phyloP scores from a whole-genome alignment of 768 basidiomycete genomes.

The Plicaturopsis crispa region DNA sequence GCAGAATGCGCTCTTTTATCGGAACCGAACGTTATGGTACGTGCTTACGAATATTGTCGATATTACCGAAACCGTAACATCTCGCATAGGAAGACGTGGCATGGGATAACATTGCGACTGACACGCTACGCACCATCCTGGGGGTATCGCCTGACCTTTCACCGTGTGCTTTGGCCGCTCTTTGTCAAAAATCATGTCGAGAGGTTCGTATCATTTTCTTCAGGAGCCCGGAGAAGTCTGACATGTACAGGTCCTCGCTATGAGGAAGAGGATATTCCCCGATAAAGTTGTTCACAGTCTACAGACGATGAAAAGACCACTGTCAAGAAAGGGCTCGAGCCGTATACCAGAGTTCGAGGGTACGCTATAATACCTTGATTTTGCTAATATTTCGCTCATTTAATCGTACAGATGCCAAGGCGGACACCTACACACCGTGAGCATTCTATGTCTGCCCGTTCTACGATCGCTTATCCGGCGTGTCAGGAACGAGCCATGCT shows the following conservation, averaged over 20 bases:
- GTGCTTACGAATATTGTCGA: not conserved
- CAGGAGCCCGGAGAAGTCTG: not conserved
- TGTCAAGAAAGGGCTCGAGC: not conserved
- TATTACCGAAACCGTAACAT: not conserved
- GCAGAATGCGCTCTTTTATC: constrained; percentile 19
- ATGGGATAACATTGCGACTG: constrained; percentile 33
- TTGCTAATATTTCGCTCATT: not conserved
- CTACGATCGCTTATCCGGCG: constrained; percentile 1
- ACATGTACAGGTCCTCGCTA: not conserved
- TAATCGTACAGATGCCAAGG: constrained; percentile 9
- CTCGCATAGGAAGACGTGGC: constrained; percentile 14
- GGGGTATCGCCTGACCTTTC: constrained; percentile 34
- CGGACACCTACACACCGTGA: constrained; percentile 16
- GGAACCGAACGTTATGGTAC: not conserved
- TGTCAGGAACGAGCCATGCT: constrained; percentile 42
- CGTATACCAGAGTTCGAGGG: not conserved
- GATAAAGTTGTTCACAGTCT: not conserved
- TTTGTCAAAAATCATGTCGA: constrained; percentile 51
- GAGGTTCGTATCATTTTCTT: constrained; percentile 31
- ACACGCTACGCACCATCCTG: constrained; percentile 30
- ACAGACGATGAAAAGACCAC: not conserved
- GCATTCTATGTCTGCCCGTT: constrained; percentile 4
- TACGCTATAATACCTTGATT: not conserved
- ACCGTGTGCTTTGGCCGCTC: constrained; percentile 46
- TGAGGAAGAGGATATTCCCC: too few relatives aligned